Conservation (phyloP, 192 early-diverging fungal species). For the Podila verticillata region DNA sequence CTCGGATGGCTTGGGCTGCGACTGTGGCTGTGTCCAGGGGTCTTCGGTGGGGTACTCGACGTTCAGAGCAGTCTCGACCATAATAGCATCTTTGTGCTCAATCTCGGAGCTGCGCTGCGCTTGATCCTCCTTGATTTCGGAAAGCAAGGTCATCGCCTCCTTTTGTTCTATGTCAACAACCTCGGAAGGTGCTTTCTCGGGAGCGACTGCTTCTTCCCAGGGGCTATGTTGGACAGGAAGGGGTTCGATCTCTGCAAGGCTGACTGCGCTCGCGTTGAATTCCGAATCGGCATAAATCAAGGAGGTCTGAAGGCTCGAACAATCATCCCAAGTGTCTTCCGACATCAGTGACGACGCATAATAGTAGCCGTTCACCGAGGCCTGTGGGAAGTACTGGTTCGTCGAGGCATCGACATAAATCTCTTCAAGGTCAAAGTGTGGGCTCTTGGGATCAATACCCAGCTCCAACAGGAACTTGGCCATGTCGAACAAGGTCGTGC, state of each 20-base stretch:
- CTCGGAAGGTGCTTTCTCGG: not conserved
- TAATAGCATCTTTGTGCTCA: not conserved
- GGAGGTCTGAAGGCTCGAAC: conserved; percentile 33
- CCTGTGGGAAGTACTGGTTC: conserved; percentile 44
- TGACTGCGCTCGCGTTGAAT: conserved; percentile 18
- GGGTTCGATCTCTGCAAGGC: conserved; percentile 23
- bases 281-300: conserved; percentile 38
- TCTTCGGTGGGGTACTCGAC: conserved; percentile 20
- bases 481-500: conserved; percentile 46
- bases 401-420: conserved; percentile 11
- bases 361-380: conserved; percentile 27
- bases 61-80: not conserved
- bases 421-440: conserved; percentile 47
- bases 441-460: conserved; percentile 36
- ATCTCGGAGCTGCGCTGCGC: not conserved
- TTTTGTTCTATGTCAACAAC: too few relatives aligned
- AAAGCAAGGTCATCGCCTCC: not conserved
- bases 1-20: not conserved
- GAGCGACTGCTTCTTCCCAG: conserved; percentile 22
- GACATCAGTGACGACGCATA: conserved; percentile 26
- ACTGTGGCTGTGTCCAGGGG: conserved; percentile 7
- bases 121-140: not conserved
- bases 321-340: conserved; percentile 41
- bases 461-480: conserved; percentile 26
- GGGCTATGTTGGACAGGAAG: conserved; percentile 30